These are phyloP conservation scores for Hura crepitans DNA, from an alignment of 441 rosid genomes.

Conservation along the genomic window DNA sequence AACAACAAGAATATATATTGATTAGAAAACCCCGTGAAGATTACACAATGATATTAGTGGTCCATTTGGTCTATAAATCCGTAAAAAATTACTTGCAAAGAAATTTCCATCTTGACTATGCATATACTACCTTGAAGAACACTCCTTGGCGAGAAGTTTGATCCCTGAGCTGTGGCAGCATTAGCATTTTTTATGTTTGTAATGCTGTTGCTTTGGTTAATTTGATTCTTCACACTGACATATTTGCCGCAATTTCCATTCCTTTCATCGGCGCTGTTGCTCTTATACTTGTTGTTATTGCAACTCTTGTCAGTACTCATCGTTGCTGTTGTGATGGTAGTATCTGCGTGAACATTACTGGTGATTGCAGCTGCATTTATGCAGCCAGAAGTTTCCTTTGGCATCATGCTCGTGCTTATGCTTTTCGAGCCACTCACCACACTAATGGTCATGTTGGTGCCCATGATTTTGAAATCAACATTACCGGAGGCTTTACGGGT, in stretches of 20 bases:
- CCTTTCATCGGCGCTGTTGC: slow-evolving; percentile 18
- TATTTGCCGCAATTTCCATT: slow-evolving; percentile 26
- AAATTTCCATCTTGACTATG: neutral
- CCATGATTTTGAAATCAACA: slow-evolving; percentile 10
- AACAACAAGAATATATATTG: neutral
- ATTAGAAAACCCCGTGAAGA: neutral
- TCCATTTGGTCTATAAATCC: neutral
- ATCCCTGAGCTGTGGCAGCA: slow-evolving; percentile 25
- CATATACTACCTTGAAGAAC: slow-evolving; percentile 55
- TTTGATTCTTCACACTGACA: slow-evolving; percentile 15
- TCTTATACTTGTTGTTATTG: slow-evolving; percentile 11
- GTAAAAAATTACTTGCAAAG: neutral
- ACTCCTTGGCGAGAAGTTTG: slow-evolving; percentile 56
- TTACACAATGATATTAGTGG: neutral
- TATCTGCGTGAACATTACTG: slow-evolving; percentile 12
- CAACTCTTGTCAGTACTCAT: slow-evolving; percentile 7
- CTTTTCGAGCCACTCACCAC: neutral
- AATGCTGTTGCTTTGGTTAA: slow-evolving; percentile 23
- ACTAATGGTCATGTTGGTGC: neutral
- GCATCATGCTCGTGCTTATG: slow-evolving; percentile 4
- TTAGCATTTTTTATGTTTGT: slow-evolving; percentile 23
- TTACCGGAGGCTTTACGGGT: slow-evolving; percentile 8
- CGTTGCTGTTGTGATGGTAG: slow-evolving; percentile 27
- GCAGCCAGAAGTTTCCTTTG: neutral
- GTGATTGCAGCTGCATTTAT: neutral